A percentile compares a stretch with the other conserved stretches of the same genome.
Evolutionary conservation across 371 early-diverging fungal genomes (phyloP).

Genomic region (Syncephalis plumigaleata): DNA sequence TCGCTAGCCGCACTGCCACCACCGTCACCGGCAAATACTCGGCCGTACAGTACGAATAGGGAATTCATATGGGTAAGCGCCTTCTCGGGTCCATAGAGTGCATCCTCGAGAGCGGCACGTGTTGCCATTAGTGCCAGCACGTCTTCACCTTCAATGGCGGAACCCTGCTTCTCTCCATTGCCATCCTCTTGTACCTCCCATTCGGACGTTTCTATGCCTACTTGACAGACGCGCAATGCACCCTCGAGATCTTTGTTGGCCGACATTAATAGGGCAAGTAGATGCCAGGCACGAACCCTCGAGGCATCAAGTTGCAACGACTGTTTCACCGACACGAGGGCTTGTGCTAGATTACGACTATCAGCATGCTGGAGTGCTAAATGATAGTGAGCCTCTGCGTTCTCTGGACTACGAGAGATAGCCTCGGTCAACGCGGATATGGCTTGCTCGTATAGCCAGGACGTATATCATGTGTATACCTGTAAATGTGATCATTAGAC

Average conservation of each 20-base stretch:
- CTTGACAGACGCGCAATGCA: conserved; percentile 55
- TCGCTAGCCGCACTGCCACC: conserved; percentile 4
- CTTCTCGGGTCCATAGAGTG: conserved; percentile 25
- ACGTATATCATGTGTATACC: conserved; percentile 40
- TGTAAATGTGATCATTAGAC: conserved; percentile 14
- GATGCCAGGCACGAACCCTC: conserved; percentile 68
- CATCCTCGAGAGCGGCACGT: conserved; percentile 26
- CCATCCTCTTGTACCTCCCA: conserved; percentile 13
- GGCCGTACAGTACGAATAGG: conserved; percentile 39
- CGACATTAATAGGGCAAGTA: conserved; percentile 58
- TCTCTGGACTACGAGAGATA: conserved; percentile 19
- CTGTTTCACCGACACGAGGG: conserved; percentile 37
- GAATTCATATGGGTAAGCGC: conserved; percentile 30
- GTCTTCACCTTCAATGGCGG: conserved; percentile 25
- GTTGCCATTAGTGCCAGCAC: conserved; percentile 38
- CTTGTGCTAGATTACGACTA: conserved; percentile 53
- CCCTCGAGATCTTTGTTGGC: conserved; percentile 35
- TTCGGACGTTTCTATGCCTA: conserved; percentile 47
- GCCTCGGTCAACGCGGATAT: conserved; percentile 36
- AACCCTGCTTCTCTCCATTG: not conserved
- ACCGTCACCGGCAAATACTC: conserved; percentile 19
- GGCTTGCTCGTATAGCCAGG: conserved; percentile 41
- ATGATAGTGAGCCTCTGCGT: conserved; percentile 49
- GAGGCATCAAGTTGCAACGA: conserved; percentile 38
- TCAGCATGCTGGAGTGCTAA: conserved; percentile 66